phyloP scores from a whole-genome alignment of 2,329 filamentous ascomycete genomes.

The Aspergillus puulaauensis region DNA sequence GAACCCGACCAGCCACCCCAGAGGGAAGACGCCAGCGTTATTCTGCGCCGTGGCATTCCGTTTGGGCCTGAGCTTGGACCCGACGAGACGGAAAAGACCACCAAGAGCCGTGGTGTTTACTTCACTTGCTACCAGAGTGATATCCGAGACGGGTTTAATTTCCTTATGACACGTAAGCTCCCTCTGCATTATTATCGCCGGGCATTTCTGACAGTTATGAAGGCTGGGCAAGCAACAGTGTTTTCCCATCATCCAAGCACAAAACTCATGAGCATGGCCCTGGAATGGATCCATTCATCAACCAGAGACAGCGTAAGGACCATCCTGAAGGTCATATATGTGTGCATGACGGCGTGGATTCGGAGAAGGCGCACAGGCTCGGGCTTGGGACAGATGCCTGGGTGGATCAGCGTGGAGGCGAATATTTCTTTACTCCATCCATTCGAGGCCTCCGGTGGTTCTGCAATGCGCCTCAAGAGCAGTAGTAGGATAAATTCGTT shows the following conservation, averaged over 20 bases:
- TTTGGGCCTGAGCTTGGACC: constrained; percentile 40
- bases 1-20: too few species aligned
- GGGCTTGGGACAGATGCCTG: constrained; percentile 29
- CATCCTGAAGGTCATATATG: constrained; percentile 17
- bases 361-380: constrained; percentile 16
- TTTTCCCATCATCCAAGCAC: constrained; percentile 18
- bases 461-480: too few species aligned
- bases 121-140: constrained; percentile 50
- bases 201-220: too few species aligned
- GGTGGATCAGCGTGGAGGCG: constrained; percentile 45
- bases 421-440: constrained; percentile 50
- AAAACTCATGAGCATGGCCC: constrained; percentile 9
- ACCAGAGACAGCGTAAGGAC: constrained; percentile 13
- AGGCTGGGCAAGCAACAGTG: constrained; percentile 24
- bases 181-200: neutral
- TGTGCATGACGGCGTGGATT: constrained; percentile 17
- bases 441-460: constrained; percentile 19
- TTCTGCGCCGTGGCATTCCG: constrained; percentile 48
- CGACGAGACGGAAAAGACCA: constrained; percentile 31
- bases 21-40: constrained; percentile 26
- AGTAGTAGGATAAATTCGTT: too few species aligned
- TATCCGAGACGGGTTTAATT: constrained; percentile 34
- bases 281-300: constrained; percentile 23
- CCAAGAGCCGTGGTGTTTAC: constrained; percentile 45
- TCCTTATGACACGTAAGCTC: constrained; percentile 20